A percentile compares a stretch with the other conserved stretches of the same genome.
Conservation (phyloP, 2,329 filamentous ascomycete genomes). For the Aspergillus eucalypticola region DNA sequence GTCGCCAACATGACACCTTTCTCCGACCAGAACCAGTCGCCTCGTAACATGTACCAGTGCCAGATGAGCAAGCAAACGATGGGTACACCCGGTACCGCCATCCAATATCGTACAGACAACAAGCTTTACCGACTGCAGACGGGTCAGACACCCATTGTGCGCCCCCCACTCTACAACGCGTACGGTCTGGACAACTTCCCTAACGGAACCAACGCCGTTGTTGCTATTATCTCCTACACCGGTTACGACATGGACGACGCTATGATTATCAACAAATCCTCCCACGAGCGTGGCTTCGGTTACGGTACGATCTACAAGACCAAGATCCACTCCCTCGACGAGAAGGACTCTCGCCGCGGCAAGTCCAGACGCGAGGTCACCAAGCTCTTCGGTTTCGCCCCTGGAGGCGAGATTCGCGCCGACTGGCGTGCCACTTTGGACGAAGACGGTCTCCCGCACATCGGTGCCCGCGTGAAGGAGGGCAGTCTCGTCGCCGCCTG, state of each 20-base stretch:
- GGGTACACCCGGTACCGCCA: constrained; percentile 87
- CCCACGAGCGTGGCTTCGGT: constrained; percentile 92
- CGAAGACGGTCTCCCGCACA: constrained; percentile 79
- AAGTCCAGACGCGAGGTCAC: constrained; percentile 68
- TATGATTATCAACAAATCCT: constrained; percentile 98
- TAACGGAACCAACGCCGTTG: constrained; percentile 91
- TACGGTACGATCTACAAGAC: constrained; percentile 98
- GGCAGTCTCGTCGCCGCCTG: constrained; percentile 86
- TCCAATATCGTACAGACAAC: constrained; percentile 90
- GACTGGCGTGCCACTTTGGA: constrained; percentile 73
- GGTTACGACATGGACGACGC: constrained; percentile 99
- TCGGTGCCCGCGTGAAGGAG: constrained; percentile 75
- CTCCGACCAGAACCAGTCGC: constrained; percentile 97
- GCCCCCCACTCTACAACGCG: constrained; percentile 88
- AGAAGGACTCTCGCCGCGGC: constrained; percentile 67
- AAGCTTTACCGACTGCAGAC: constrained; percentile 94
- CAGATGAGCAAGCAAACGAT: constrained; percentile 99
- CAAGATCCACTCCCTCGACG: constrained; percentile 83
- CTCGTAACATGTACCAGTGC: constrained; percentile 98
- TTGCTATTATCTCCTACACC: constrained; percentile 97
- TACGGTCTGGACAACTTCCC: constrained; percentile 98
- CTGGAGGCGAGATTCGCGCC: constrained; percentile 69
- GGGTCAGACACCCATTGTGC: constrained; percentile 90
- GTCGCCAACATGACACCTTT: constrained; percentile 98
- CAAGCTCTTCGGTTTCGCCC: constrained; percentile 90